Percentiles rank a stretch among this genome's conserved stretches.
phyloP scores from a whole-genome alignment of 176 grass and related monocot species.

The Rhynchospora pubera region DNA sequence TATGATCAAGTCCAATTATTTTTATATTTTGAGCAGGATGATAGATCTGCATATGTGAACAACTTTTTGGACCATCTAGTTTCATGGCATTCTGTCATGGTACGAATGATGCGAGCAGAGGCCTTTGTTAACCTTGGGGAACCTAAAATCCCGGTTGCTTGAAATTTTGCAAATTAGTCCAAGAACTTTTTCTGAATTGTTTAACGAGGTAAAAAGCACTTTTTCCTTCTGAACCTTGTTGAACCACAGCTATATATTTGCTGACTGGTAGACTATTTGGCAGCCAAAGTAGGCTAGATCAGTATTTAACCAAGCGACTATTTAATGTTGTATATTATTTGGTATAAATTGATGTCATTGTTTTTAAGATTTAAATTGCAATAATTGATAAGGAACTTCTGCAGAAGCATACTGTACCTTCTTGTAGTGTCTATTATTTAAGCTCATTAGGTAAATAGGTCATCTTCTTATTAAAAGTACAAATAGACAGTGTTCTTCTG shows the following conservation, averaged over 20 bases:
- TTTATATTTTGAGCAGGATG: constrained; percentile 50
- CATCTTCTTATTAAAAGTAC: not conserved
- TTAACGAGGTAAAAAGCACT: not conserved
- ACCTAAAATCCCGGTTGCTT: constrained; percentile 66
- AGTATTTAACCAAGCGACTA: not conserved
- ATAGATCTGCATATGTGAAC: constrained; percentile 48
- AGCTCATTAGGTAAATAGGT: not conserved
- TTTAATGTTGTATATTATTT: too few relatives aligned
- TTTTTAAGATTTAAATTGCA: not conserved
- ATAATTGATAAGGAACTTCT: too few relatives aligned
- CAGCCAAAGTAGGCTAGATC: not conserved
- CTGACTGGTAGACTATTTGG: not conserved
- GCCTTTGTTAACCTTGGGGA: constrained; percentile 96
- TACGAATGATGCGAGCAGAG: constrained; percentile 75
- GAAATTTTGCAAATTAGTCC: not conserved
- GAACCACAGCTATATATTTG: not conserved
- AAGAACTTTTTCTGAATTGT: not conserved
- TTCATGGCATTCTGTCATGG: constrained; percentile 74
- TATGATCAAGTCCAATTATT: not conserved
- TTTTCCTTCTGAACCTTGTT: not conserved
- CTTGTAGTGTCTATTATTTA: not conserved
- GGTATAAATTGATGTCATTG: not conserved
- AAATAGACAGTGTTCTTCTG: not conserved
- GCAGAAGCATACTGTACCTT: not conserved
- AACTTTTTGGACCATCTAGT: constrained; percentile 79